Conservation (phyloP, 176 grass and related monocot genomes). For the Raddia distichophylla region DNA sequence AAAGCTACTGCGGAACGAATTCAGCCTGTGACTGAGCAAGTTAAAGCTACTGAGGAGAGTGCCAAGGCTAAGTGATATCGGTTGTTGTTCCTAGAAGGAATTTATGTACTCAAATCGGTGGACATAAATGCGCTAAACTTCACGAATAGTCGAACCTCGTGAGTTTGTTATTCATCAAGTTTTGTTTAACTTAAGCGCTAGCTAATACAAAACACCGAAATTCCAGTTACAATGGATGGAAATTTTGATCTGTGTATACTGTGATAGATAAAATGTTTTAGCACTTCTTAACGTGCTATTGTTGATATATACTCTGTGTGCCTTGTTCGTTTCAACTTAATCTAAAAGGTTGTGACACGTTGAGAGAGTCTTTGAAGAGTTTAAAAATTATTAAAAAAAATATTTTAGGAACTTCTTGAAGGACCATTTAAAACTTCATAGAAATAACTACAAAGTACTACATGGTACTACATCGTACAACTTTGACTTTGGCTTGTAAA, state of each 20-base stretch:
- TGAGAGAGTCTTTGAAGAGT: no score
- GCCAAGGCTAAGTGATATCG: constrained; percentile 59
- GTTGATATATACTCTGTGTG: neutral
- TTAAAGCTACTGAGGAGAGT: constrained; percentile 35
- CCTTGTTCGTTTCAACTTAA: neutral
- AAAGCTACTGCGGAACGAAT: constrained; percentile 47
- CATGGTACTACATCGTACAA: no score
- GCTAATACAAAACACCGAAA: neutral
- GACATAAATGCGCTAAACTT: neutral
- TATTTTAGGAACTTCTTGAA: no score
- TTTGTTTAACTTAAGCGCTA: neutral
- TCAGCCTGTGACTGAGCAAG: constrained; percentile 52
- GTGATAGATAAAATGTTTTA: neutral
- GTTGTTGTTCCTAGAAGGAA: neutral
- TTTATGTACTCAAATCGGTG: neutral
- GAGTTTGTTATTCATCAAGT: neutral
- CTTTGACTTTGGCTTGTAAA: no score
- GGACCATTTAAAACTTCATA: no score
- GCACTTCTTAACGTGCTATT: neutral
- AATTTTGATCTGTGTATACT: neutral
- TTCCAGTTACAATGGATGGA: neutral
- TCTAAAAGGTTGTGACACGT: no score
- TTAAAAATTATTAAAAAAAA: no score
- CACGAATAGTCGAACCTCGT: neutral
- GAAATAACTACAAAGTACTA: no score